Conservation (phyloP, 176 grass and related monocot species). For the Poa annua region DNA sequence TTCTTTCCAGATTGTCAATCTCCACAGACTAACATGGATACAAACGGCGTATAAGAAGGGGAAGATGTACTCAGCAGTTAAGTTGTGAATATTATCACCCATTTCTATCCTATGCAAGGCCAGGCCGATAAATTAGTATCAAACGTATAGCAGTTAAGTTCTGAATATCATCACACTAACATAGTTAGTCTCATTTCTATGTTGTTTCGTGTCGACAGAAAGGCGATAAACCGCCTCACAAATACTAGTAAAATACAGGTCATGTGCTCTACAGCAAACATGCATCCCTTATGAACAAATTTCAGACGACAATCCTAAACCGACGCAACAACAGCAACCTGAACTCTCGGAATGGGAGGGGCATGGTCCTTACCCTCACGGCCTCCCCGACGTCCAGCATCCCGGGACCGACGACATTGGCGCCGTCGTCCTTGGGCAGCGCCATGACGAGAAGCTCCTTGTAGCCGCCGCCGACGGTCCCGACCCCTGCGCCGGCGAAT, state of each 20-base stretch:
- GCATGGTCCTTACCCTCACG: slow-evolving; percentile 1
- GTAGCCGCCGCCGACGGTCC: slow-evolving; percentile 20
- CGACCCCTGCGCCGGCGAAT: too few species aligned
- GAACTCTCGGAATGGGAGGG: neutral
- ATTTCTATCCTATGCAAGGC: too few species aligned
- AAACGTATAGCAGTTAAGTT: too few species aligned
- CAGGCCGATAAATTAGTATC: too few species aligned
- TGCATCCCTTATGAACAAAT: neutral
- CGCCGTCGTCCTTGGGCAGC: slow-evolving; percentile 47
- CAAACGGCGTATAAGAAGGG: too few species aligned
- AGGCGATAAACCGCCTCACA: neutral
- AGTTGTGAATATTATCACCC: too few species aligned
- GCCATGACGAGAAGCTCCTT: slow-evolving; percentile 57
- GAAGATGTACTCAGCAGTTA: too few species aligned
- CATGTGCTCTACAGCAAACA: neutral
- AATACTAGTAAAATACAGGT: neutral
- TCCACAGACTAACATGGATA: neutral
- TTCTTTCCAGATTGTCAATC: too few species aligned
- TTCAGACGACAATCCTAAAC: neutral
- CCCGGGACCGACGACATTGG: slow-evolving; percentile 37
- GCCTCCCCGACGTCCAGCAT: slow-evolving; percentile 45
- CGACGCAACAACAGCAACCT: too few species aligned
- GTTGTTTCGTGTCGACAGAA: too few species aligned
- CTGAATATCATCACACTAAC: too few species aligned
- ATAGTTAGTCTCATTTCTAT: too few species aligned